Evolutionary conservation across 495 filamentous ascomycete species (phyloP), one percentile per base, ranked within the genome.

Genomic region (Geopyxis carbonaria): DNA sequence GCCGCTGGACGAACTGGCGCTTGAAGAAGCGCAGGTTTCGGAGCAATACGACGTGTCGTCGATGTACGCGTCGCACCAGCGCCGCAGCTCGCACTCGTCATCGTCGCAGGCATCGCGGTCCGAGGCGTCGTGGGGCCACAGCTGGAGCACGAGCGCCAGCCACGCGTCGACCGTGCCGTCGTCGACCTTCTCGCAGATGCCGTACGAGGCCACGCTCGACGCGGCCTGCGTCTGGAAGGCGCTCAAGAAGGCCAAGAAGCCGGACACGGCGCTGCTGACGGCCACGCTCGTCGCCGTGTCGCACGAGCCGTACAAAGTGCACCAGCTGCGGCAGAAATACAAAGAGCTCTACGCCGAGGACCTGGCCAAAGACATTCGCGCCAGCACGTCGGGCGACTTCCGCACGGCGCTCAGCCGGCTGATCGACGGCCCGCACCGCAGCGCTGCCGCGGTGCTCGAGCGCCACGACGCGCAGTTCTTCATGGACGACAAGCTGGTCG

Each of bases 401-500:
- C 42, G 48, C 4, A 42, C 33, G 8, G 33, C 43, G 14, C 37
- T 51, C 8, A 48, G 42, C 8, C 31, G 47, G 5, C 38, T 51
- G 10, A 28, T 51, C 11, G 43, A 36, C n/a, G 48, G 48, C 1
- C 48, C 48, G 2, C 29, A 42, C 29, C 34, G 40, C 19, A 31
- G 38, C 3, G 47, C 42, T 24, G 48, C 48, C 3, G 35, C 25
- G 16, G 37, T 34, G 13, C 25, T 29, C 10, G 34, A 40, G 10
- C 38, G 22, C 9, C 23, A 45, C 8, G 42, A 25, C 16, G 22
- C 38, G 3, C 27, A 25, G 16, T 36, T 40, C 13, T 43, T 43
- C 2, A 45, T 42, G 28, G 48, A 51, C 16, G 47, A 50, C 6
- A 51, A 51, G 31, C 35, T 46, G 5, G 22, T 51, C 9, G 47